phyloP scores from a whole-genome alignment of 2,329 filamentous ascomycete species.

The Penicillium sp. region DNA sequence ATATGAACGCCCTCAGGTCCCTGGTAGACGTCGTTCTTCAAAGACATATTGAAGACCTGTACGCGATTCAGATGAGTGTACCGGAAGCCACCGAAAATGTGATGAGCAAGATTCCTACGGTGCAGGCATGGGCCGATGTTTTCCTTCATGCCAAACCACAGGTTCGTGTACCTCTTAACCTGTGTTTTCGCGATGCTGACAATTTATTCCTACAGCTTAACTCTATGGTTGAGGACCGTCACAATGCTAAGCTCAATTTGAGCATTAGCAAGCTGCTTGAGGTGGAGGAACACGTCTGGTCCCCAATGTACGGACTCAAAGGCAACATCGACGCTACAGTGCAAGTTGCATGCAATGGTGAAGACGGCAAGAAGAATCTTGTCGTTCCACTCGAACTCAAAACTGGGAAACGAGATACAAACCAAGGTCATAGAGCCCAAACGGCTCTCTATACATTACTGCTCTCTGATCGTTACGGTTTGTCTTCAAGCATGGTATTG shows the following conservation, averaged over 20 bases:
- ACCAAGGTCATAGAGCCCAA: constrained; percentile 82
- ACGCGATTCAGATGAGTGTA: constrained; percentile 77
- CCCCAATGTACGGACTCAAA: constrained; percentile 94
- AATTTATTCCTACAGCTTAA: constrained; percentile 49
- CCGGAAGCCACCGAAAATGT: constrained; percentile 76
- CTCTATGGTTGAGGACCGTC: constrained; percentile 76
- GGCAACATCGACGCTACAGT: constrained; percentile 98
- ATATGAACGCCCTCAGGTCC: constrained; percentile 63
- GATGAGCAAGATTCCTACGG: constrained; percentile 75
- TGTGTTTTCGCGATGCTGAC: constrained; percentile 27
- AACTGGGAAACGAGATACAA: constrained; percentile 79
- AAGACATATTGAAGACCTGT: constrained; percentile 83
- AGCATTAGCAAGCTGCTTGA: constrained; percentile 92
- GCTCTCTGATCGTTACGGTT: constrained; percentile 84
- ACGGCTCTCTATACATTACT: constrained; percentile 92
- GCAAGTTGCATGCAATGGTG: constrained; percentile 77
- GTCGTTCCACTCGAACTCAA: constrained; percentile 95
- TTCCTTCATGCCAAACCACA: constrained; percentile 75
- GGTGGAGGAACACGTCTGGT: constrained; percentile 98
- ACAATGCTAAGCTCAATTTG: constrained; percentile 74
- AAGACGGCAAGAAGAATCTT: constrained; percentile 64
- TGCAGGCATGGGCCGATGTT: constrained; percentile 78
- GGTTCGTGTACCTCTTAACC: constrained; percentile 45
- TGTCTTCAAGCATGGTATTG: constrained; percentile 13
- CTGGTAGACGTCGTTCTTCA: constrained; percentile 70